phyloP scores from a whole-genome alignment of 1,284 basidiomycete genomes.

The Trametes sp. region DNA sequence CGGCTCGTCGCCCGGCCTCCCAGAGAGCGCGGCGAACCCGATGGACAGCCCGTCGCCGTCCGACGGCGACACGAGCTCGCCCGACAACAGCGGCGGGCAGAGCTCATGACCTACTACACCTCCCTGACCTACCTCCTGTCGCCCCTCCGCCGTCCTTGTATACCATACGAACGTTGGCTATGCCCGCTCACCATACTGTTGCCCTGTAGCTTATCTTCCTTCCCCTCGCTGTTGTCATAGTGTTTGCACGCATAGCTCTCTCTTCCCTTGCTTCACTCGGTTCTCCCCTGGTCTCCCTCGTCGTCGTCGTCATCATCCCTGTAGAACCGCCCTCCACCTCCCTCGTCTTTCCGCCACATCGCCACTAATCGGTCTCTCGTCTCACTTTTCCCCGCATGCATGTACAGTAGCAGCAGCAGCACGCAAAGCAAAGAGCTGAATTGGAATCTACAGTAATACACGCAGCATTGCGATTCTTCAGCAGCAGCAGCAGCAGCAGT shows the following conservation, averaged over 20 bases:
- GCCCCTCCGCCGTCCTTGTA: background rate
- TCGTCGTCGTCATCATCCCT: background rate
- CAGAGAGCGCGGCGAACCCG: constrained; percentile 6
- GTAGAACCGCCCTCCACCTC: too few relatives aligned
- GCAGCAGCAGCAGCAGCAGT: background rate
- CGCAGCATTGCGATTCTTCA: constrained; percentile 13
- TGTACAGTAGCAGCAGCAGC: constrained; percentile 31
- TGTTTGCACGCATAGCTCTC: constrained; percentile 12
- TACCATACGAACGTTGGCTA: constrained; percentile 12
- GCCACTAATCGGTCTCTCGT: constrained; percentile 15
- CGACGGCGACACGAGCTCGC: constrained; percentile 15
- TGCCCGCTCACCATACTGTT: background rate
- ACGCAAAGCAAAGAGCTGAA: constrained; percentile 25
- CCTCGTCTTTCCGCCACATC: background rate
- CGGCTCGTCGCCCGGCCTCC: constrained; percentile 20
- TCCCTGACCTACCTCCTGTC: background rate
- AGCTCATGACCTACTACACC: constrained; percentile 12
- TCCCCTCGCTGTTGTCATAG: constrained; percentile 3
- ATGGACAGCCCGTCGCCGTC: constrained; percentile 6
- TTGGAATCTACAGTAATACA: constrained; percentile 33
- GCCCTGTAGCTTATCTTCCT: constrained; percentile 21
- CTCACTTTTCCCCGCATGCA: constrained; percentile 27
- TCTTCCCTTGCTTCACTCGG: background rate
- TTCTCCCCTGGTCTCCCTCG: background rate
- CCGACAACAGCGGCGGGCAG: constrained; percentile 14